Evolutionary conservation across 345 rosid species (phyloP).

Genomic region (Gossypium australe): DNA sequence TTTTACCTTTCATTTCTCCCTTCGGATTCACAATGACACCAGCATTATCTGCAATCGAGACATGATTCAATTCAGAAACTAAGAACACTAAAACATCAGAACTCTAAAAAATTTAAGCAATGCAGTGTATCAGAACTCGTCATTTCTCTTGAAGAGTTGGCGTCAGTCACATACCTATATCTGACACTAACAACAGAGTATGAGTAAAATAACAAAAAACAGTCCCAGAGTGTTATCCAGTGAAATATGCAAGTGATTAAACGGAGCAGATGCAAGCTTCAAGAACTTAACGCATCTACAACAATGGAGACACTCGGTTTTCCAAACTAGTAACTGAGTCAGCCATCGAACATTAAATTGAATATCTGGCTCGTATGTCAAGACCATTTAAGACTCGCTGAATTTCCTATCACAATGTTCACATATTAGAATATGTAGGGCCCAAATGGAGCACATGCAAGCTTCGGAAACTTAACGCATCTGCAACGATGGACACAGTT

Average conservation of each 20-base stretch:
- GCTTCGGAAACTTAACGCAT: constrained; percentile 28
- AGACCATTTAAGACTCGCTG: neutral
- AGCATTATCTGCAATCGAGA: constrained; percentile 65
- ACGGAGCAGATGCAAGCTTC: constrained; percentile 55
- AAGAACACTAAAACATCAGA: neutral
- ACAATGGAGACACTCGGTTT: constrained; percentile 41
- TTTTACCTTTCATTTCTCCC: constrained; percentile 80
- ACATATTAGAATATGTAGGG: neutral
- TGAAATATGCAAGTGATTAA: neutral
- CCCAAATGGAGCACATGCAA: constrained; percentile 12
- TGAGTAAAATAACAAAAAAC: neutral
- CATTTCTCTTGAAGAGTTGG: neutral
- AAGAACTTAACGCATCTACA: constrained; percentile 41
- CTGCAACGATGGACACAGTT: constrained; percentile 45
- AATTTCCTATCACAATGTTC: neutral
- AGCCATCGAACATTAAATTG: no score
- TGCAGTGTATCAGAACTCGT: neutral
- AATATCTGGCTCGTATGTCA: no score
- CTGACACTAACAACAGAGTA: neutral
- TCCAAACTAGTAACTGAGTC: neutral
- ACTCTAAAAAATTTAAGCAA: no score
- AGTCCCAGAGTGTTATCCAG: constrained; percentile 18
- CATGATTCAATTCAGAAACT: neutral
- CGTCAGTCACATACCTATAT: neutral
- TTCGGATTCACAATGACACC: constrained; percentile 92